Evolutionary conservation across 331 rosid species (phyloP), one percentile per base, ranked within the genome.

Genomic region (Saraca asoca): DNA sequence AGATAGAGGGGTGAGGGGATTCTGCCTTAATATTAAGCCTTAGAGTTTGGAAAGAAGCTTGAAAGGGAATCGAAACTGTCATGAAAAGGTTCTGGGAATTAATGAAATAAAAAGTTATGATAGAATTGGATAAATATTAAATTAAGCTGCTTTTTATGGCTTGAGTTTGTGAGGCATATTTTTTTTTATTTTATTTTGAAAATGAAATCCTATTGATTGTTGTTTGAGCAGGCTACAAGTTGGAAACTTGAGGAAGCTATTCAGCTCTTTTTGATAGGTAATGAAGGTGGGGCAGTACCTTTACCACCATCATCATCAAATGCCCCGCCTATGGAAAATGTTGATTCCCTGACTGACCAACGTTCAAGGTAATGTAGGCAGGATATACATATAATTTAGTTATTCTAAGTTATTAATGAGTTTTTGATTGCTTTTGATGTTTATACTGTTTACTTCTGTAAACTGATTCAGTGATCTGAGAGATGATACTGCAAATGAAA

Each of bases 211-310:
- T 16, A 18, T 16, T 14, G 7, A 52, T 7, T 73, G 38, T 45
- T 68, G 44, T 56, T 18, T 61, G 70, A 59, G 72, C 65, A 94
- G 99, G 99, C 99, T 4, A 94, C 99, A 5, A 84, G 91, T 71
- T 94, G 99, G 99, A 83, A 79, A 53, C 96, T 94, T 12, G 99
- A 94, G 68, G 99, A 94, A 19, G 99, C 97, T 51, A 83, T 94
- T 80, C 99, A 94, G 88, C 78, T 94, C 51, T 94, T 84, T 58
- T 78, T 80, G 77, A 75, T 90, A 61, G 97, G 92, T 18, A 81
- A 58, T 81, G 99, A 94, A 60, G 67, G 77, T 34, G 94, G 87
- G 55, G 59, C 62, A 9, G 56, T 62, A n/a, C 59, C 54, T 2
- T 12, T 52, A 7, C 51, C 51, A 12, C 51, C 93, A 2, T 16